These are phyloP conservation scores for Pseudovirgaria hyperparasitica DNA, from an alignment of 2,329 filamentous ascomycete species.

Conservation along the genomic window DNA sequence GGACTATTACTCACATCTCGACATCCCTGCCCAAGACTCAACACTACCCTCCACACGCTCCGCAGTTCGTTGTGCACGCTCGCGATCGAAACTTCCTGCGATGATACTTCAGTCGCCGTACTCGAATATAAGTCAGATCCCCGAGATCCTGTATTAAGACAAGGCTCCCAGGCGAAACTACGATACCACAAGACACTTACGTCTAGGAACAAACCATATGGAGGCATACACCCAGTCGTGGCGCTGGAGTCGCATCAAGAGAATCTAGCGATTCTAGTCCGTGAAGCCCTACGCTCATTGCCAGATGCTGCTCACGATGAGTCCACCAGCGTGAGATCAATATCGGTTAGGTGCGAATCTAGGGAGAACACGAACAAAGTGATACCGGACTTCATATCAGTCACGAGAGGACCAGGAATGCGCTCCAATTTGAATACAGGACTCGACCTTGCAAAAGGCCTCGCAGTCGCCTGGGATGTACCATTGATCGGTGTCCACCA, in stretches of 20 bases:
- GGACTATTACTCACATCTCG: too few relatives aligned
- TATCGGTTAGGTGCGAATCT: too few relatives aligned
- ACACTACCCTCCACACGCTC: background rate
- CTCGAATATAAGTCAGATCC: slow-evolving; percentile 42
- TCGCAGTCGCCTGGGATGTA: slow-evolving; percentile 65
- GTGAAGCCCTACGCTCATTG: slow-evolving; percentile 47
- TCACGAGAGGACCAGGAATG: slow-evolving; percentile 88
- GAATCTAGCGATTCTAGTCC: slow-evolving; percentile 55
- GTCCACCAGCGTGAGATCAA: background rate
- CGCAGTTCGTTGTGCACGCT: slow-evolving; percentile 34
- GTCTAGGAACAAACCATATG: slow-evolving; percentile 60
- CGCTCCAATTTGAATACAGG: slow-evolving; percentile 63
- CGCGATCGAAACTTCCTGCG: slow-evolving; percentile 76
- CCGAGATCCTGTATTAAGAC: background rate
- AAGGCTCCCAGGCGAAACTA: slow-evolving; percentile 37
- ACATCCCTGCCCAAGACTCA: too few relatives aligned
- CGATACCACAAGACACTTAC: slow-evolving; percentile 75
- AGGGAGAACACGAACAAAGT: slow-evolving; percentile 2
- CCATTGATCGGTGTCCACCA: slow-evolving; percentile 84
- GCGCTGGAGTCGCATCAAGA: slow-evolving; percentile 65
- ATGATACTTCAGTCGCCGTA: slow-evolving; percentile 84
- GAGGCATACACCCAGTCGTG: slow-evolving; percentile 67
- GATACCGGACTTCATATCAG: slow-evolving; percentile 70
- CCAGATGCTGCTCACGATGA: slow-evolving; percentile 26
- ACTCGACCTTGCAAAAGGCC: slow-evolving; percentile 72